Evolutionary conservation across 1,284 basidiomycete genomes (phyloP).

Genomic region (Irpex lacteus): DNA sequence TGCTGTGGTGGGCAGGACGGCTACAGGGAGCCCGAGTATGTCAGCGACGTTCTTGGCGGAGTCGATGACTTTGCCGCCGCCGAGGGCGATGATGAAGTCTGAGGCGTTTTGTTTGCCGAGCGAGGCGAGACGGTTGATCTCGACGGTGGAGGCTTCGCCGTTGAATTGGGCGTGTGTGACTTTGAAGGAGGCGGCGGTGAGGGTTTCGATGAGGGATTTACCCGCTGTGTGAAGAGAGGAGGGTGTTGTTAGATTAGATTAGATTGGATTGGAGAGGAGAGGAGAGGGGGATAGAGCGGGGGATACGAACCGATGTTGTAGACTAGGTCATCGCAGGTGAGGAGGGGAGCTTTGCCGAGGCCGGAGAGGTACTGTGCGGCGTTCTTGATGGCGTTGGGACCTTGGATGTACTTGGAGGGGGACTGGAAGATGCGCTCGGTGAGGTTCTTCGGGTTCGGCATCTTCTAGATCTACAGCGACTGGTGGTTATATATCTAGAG

Average conservation of each 20-base stretch:
- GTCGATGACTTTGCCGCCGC: constrained; percentile 35
- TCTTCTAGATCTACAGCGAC: constrained; percentile 5
- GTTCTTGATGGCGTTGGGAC: constrained; percentile 33
- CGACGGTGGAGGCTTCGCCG: constrained; percentile 31
- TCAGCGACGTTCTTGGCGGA: constrained; percentile 31
- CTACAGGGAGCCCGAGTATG: constrained; percentile 26
- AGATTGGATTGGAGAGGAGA: not conserved
- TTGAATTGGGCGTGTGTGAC: constrained; percentile 27
- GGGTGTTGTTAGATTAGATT: not conserved
- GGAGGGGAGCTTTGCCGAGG: constrained; percentile 27
- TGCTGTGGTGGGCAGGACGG: constrained; percentile 32
- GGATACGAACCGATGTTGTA: constrained; percentile 29
- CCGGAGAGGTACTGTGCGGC: constrained; percentile 29
- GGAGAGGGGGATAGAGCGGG: not conserved
- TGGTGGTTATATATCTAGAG: not conserved
- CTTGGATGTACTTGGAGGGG: constrained; percentile 36
- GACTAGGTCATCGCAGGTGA: constrained; percentile 30
- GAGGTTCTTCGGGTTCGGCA: constrained; percentile 31
- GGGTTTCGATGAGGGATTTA: constrained; percentile 25
- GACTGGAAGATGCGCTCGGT: constrained; percentile 34
- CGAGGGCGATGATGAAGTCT: constrained; percentile 34
- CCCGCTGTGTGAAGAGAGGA: constrained; percentile 28
- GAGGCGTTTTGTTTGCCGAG: constrained; percentile 20
- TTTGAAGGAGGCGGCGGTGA: constrained; percentile 25
- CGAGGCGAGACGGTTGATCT: constrained; percentile 25